Evolutionary conservation across 257 asterid species (phyloP).

Genomic region (Ajuga chamaepitys): DNA sequence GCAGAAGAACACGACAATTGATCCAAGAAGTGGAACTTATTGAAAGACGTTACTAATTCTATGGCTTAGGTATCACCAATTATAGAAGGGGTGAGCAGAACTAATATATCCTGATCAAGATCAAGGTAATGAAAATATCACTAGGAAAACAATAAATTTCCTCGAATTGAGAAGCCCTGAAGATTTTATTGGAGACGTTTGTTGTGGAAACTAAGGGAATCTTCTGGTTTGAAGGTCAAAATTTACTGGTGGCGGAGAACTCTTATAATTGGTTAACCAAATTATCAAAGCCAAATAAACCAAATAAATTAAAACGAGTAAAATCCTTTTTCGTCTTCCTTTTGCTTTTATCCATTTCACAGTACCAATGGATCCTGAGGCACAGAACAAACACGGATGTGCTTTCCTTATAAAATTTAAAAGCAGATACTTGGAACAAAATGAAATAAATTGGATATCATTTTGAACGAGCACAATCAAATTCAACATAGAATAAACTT

Average conservation of each 20-base stretch:
- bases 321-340: background rate
- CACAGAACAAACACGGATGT: background rate
- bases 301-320: background rate
- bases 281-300: background rate
- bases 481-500: slow-evolving; percentile 25
- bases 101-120: background rate
- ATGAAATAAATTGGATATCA: background rate
- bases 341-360: background rate
- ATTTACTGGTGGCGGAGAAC: background rate
- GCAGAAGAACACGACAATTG: background rate
- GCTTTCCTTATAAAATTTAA: background rate
- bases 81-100: no score
- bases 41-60: background rate
- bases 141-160: background rate
- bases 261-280: background rate
- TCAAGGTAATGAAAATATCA: background rate
- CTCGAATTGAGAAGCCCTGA: background rate
- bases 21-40: background rate
- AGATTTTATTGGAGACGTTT: background rate
- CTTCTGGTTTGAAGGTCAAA: background rate
- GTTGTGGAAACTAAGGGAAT: background rate
- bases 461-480: background rate
- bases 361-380: background rate
- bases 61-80: background rate
- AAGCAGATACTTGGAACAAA: background rate